phyloP scores from a whole-genome alignment of 2,329 filamentous ascomycete species.

The Bipolaris sorokiniana region DNA sequence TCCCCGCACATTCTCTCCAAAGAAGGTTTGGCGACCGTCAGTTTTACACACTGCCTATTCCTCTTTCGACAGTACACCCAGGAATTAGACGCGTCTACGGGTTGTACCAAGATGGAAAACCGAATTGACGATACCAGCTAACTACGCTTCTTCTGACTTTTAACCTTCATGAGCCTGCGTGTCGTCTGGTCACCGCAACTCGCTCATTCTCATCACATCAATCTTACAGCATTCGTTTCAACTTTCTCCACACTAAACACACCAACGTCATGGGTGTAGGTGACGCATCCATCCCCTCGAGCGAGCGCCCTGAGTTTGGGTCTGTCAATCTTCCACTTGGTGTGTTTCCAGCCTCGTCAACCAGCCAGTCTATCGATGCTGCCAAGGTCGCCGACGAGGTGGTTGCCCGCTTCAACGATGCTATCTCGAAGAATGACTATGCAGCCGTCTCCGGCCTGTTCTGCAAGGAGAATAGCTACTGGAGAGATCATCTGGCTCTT shows the following conservation, averaged over 20 bases:
- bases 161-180: background rate
- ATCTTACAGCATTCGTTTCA: background rate
- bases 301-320: constrained; percentile 57
- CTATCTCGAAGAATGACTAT: constrained; percentile 48
- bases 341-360: constrained; percentile 49
- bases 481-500: constrained; percentile 64
- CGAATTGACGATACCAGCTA: background rate
- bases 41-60: background rate
- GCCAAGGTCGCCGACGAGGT: constrained; percentile 49
- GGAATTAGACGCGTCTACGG: constrained; percentile 4
- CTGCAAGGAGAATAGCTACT: constrained; percentile 59
- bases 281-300: constrained; percentile 43
- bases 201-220: background rate
- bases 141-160: background rate
- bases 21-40: constrained; percentile 20
- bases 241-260: background rate
- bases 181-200: background rate
- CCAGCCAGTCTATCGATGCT: constrained; percentile 43
- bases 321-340: constrained; percentile 61
- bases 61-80: background rate
- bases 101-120: constrained; percentile 12
- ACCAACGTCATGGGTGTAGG: constrained; percentile 29
- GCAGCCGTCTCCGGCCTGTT: constrained; percentile 51
- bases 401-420: constrained; percentile 52
- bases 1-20: constrained; percentile 12